Evolutionary conservation across 768 basidiomycete species (phyloP).

Genomic region (Rhizopogon vulgaris): DNA sequence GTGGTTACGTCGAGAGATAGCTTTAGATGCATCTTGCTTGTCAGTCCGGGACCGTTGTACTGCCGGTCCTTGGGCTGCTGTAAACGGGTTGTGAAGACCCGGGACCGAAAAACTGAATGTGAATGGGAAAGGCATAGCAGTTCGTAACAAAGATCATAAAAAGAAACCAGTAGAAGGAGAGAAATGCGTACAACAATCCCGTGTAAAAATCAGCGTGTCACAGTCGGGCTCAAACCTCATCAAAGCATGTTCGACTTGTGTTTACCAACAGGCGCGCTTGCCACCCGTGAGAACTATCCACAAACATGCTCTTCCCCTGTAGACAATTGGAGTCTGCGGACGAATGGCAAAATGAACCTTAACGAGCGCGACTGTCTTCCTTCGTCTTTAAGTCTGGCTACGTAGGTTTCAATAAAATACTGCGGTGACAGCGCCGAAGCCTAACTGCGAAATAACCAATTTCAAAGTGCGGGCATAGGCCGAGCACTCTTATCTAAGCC

Average conservation of each 20-base stretch:
- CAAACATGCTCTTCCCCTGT: not conserved
- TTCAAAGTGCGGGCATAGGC: too few relatives aligned
- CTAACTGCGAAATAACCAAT: too few relatives aligned
- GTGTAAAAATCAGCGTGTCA: not conserved
- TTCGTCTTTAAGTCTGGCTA: too few relatives aligned
- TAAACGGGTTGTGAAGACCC: slow-evolving; percentile 63
- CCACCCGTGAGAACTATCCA: not conserved
- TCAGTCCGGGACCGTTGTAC: slow-evolving; percentile 21
- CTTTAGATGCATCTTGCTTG: slow-evolving; percentile 9
- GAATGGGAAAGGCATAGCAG: slow-evolving; percentile 55
- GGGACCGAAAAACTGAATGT: slow-evolving; percentile 65
- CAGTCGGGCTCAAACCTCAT: not conserved
- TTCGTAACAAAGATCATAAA: slow-evolving; percentile 22
- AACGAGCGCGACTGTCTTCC: too few relatives aligned
- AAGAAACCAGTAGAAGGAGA: not conserved
- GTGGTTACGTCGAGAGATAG: slow-evolving; percentile 17
- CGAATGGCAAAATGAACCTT: too few relatives aligned
- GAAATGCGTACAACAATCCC: too few relatives aligned
- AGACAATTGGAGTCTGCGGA: too few relatives aligned
- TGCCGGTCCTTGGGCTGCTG: slow-evolving; percentile 15
- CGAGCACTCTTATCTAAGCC: too few relatives aligned
- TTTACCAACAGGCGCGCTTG: not conserved
- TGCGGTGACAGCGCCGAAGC: too few relatives aligned
- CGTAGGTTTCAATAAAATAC: too few relatives aligned
- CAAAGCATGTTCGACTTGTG: not conserved